Evolutionary conservation across 208 protist genomes (phyloP).

Genomic region (Entamoeba nuttalli): DNA sequence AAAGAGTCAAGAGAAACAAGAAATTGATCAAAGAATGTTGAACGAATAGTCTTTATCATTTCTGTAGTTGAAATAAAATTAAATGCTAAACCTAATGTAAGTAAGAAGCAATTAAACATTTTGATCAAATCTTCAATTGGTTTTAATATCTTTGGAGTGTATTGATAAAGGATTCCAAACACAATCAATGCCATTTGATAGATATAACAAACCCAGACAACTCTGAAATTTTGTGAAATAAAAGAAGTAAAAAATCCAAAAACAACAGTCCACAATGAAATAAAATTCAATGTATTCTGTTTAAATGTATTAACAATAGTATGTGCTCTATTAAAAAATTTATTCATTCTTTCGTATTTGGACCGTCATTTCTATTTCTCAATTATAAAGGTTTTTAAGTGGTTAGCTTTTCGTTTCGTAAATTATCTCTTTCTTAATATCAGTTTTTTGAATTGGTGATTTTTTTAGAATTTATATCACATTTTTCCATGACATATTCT

Average conservation of each 20-base stretch:
- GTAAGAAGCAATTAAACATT: background rate
- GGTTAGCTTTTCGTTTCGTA: no score
- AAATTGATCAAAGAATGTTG: background rate
- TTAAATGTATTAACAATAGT: background rate
- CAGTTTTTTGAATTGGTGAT: no score
- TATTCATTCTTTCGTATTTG: no score
- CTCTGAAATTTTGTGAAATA: background rate
- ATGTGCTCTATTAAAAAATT: no score
- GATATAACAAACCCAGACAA: background rate
- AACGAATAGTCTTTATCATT: background rate
- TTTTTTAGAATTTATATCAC: no score
- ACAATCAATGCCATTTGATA: background rate
- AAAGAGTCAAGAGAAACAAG: background rate
- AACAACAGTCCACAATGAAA: background rate
- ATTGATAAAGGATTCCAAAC: background rate
- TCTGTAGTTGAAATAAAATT: background rate
- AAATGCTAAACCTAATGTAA: background rate
- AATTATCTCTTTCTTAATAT: no score
- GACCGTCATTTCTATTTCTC: no score
- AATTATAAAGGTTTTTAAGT: no score
- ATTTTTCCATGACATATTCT: no score
- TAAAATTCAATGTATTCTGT: background rate
- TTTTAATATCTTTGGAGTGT: background rate
- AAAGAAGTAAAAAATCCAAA: background rate
- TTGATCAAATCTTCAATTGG: background rate